A percentile compares a stretch with the other conserved stretches of the same genome.
Conservation (phyloP, 495 filamentous ascomycete species). For the Sabuloglossum arenarium region DNA sequence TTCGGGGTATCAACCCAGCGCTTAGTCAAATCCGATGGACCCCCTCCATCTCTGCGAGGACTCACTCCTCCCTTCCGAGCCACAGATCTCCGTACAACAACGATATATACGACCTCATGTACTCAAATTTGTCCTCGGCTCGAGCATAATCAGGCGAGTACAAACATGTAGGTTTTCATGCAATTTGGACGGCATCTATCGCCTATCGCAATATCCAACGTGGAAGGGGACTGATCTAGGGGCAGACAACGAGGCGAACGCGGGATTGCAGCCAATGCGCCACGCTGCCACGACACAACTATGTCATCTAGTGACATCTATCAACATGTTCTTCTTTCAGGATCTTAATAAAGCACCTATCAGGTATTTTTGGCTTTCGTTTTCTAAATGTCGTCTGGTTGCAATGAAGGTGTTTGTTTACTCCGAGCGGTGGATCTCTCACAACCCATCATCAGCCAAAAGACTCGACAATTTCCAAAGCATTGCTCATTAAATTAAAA, state of each 20-base stretch:
- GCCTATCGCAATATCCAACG: not conserved
- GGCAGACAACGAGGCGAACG: not conserved
- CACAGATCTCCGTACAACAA: not conserved
- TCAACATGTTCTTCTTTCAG: not conserved
- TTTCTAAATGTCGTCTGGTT: not conserved
- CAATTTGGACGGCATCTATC: not conserved
- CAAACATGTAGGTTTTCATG: not conserved
- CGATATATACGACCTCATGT: not conserved
- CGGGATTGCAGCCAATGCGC: not conserved
- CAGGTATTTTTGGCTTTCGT: not conserved
- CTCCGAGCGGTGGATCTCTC: not conserved
- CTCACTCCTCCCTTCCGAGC: not conserved
- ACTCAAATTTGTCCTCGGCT: not conserved
- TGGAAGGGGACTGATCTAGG: not conserved
- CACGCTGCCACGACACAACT: not conserved
- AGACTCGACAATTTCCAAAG: not conserved
- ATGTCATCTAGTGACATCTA: not conserved
- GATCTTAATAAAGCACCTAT: not conserved
- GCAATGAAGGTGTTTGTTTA: not conserved
- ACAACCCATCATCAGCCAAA: not conserved
- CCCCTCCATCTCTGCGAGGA: not conserved
- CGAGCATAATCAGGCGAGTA: not conserved
- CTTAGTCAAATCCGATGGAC: constrained; percentile 1
- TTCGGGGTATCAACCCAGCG: not conserved
- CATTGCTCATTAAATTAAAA: no score